Evolutionary conservation across 140 eudicot genomes (phyloP).

Genomic region (Senecio squalidus): DNA sequence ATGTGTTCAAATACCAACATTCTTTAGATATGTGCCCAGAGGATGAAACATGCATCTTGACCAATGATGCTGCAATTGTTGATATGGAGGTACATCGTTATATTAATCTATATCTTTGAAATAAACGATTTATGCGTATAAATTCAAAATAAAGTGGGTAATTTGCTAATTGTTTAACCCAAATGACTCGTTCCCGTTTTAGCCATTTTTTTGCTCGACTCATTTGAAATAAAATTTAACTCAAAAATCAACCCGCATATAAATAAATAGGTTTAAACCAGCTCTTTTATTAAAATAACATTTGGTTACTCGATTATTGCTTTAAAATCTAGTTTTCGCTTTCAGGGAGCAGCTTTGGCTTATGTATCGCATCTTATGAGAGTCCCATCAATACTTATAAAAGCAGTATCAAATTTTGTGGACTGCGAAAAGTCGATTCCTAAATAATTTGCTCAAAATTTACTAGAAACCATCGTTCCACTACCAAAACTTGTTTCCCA

Average conservation of each 20-base stretch:
- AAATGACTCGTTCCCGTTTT: too few species aligned
- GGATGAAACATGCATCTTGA: constrained; percentile 68
- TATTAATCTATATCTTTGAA: neutral
- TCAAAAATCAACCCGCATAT: neutral
- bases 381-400: constrained; percentile 53
- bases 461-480: constrained; percentile 44
- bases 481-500: constrained; percentile 44
- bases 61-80: constrained; percentile 83
- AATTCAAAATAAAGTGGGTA: too few species aligned
- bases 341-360: constrained; percentile 75
- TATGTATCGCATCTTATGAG: constrained; percentile 55
- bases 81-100: constrained; percentile 86
- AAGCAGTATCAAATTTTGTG: constrained; percentile 73
- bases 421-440: constrained; percentile 71
- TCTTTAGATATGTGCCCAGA: constrained; percentile 82
- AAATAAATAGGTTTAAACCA: neutral
- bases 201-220: too few species aligned
- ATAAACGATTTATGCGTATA: too few species aligned
- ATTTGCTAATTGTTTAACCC: neutral
- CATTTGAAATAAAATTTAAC: neutral
- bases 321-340: neutral
- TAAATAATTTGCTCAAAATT: constrained; percentile 53
- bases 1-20: too few species aligned
- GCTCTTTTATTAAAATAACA: too few species aligned
- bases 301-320: too few species aligned